These are phyloP conservation scores for Stephanocyclus meneghinianus DNA, from an alignment of 352 stramenopile species.

Conservation along the genomic window DNA sequence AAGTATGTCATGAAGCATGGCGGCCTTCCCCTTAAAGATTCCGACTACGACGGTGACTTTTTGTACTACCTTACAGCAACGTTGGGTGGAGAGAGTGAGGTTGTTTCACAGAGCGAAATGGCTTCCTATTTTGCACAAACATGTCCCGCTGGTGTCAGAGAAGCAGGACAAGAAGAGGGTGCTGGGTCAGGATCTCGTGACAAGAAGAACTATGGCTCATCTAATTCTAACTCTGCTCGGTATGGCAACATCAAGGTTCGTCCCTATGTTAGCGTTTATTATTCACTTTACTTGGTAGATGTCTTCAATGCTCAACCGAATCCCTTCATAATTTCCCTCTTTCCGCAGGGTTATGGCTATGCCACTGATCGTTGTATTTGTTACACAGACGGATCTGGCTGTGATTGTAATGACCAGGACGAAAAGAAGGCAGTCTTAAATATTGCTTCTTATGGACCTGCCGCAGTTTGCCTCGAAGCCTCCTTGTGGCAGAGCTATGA, in stretches of 20 bases:
- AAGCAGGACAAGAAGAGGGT: constrained; percentile 25
- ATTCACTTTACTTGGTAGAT: not conserved
- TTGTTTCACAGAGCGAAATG: constrained; percentile 49
- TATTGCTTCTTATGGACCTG: constrained; percentile 76
- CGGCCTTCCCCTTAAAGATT: constrained; percentile 85
- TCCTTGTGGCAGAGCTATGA: constrained; percentile 75
- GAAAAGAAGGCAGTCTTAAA: constrained; percentile 76
- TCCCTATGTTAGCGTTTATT: not conserved
- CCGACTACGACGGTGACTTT: constrained; percentile 85
- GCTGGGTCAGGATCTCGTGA: constrained; percentile 38
- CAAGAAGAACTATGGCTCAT: constrained; percentile 39
- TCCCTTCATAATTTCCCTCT: not conserved
- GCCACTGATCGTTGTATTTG: constrained; percentile 79
- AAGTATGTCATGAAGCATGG: constrained; percentile 88
- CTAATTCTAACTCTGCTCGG: constrained; percentile 28
- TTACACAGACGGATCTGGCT: constrained; percentile 77
- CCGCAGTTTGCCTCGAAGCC: constrained; percentile 79
- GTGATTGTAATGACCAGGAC: constrained; percentile 77
- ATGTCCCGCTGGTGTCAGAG: constrained; percentile 55
- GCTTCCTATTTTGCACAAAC: constrained; percentile 49
- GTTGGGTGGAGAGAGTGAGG: constrained; percentile 49
- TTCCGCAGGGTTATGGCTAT: constrained; percentile 70
- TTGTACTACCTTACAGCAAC: constrained; percentile 63
- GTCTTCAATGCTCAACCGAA: not conserved
- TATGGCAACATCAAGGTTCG: constrained; percentile 70